Evolutionary conservation across 345 rosid species (phyloP).

Genomic region (Eucalyptus coolabah): DNA sequence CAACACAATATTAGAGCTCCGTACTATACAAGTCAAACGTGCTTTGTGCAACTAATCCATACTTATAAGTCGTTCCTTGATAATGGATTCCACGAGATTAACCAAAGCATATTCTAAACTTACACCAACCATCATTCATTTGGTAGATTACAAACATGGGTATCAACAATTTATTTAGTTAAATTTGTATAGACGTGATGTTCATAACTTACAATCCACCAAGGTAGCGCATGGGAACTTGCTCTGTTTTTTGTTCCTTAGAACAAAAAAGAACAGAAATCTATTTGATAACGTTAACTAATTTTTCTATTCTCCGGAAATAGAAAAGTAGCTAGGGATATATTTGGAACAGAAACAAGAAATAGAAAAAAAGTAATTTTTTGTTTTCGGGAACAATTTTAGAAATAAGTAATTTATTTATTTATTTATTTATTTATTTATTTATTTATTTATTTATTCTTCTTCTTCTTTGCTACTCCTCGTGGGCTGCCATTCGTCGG

Average conservation of each 20-base stretch:
- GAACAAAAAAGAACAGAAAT: too few relatives aligned
- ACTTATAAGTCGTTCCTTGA: neutral
- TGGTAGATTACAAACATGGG: neutral
- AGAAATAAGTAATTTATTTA: too few relatives aligned
- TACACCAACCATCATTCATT: neutral
- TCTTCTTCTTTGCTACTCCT: too few relatives aligned
- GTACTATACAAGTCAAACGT: neutral
- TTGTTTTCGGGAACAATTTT: too few relatives aligned
- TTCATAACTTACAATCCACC: neutral
- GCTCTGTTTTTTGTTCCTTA: too few relatives aligned
- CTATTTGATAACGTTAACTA: too few relatives aligned
- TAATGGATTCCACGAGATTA: neutral
- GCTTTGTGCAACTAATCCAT: neutral
- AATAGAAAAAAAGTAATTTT: too few relatives aligned
- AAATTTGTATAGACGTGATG: neutral
- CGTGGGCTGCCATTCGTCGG: rapidly evolving
- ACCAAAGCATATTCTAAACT: neutral
- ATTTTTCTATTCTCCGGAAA: too few relatives aligned
- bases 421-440: too few relatives aligned
- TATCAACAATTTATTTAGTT: neutral
- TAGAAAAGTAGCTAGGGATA: too few relatives aligned
- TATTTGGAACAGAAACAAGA: rapidly evolving
- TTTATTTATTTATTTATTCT: too few relatives aligned
- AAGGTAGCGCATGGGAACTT: too few relatives aligned
- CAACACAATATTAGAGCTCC: neutral